These are phyloP conservation scores for Pisolithus albus DNA, from an alignment of 768 basidiomycete genomes.

Conservation along the genomic window DNA sequence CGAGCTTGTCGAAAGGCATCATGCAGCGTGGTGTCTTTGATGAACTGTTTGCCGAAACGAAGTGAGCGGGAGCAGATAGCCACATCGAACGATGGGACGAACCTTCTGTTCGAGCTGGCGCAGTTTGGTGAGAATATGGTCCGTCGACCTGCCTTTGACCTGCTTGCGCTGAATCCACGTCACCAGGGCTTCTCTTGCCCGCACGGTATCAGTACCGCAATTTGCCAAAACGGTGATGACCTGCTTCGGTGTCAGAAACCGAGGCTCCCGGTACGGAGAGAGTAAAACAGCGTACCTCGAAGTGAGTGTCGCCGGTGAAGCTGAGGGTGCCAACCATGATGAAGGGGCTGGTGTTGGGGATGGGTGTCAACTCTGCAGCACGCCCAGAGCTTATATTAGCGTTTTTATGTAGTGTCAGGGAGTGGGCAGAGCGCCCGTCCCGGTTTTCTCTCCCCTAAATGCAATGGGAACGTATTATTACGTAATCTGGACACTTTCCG, in stretches of 20 bases:
- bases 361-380: background rate
- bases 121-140: constrained; percentile 25
- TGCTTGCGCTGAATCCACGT: constrained; percentile 27
- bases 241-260: constrained; percentile 8
- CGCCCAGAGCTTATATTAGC: background rate
- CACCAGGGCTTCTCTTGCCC: constrained; percentile 22
- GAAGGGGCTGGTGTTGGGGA: background rate
- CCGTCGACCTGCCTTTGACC: constrained; percentile 21
- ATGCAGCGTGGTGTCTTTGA: constrained; percentile 22
- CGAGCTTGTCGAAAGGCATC: constrained; percentile 29
- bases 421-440: background rate
- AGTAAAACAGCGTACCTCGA: constrained; percentile 15
- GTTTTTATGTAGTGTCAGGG: background rate
- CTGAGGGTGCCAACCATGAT: constrained; percentile 20
- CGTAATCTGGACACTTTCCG: background rate
- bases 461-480: background rate
- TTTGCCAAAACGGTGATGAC: constrained; percentile 29
- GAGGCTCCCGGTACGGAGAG: background rate
- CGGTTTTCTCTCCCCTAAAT: background rate
- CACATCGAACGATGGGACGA: background rate
- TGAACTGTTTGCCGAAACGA: constrained; percentile 17
- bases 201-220: constrained; percentile 23
- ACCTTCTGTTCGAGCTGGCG: constrained; percentile 25
- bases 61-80: background rate
- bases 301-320: constrained; percentile 24